Conservation (phyloP, 306 rosid genomes). For the Trichosanthes truncata region DNA sequence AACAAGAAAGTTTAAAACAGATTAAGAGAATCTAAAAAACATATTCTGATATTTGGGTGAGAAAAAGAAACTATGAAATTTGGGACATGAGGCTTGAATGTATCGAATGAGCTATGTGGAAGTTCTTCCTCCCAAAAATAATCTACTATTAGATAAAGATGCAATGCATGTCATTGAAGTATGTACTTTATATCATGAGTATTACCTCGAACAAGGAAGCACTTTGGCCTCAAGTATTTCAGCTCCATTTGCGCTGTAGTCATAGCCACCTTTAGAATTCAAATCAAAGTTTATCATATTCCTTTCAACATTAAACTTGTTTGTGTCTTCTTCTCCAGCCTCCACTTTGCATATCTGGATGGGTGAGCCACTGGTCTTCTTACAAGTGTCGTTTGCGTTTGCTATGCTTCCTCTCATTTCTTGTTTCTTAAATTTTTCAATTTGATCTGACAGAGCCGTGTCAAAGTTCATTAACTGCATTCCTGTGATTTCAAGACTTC, state of each 20-base stretch:
- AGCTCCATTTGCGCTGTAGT: conserved; percentile 40
- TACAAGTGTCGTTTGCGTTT: conserved; percentile 26
- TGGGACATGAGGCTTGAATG: not conserved
- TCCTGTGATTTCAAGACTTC: conserved; percentile 39
- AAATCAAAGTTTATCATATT: conserved; percentile 54
- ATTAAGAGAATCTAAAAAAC: not conserved
- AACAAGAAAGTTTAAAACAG: not conserved
- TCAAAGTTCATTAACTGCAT: conserved; percentile 58
- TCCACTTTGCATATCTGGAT: conserved; percentile 28
- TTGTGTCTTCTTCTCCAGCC: conserved; percentile 25
- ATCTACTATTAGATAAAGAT: not conserved
- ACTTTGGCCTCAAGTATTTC: conserved; percentile 39
- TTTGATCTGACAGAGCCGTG: conserved; percentile 49
- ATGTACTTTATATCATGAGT: not conserved
- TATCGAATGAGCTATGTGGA: not conserved
- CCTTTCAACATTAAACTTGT: conserved; percentile 41
- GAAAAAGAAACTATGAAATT: not conserved
- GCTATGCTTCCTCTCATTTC: conserved; percentile 36
- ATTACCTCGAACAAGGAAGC: conserved; percentile 38
- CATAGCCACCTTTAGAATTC: conserved; percentile 56
- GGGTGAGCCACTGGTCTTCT: conserved; percentile 21
- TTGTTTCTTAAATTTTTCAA: conserved; percentile 50
- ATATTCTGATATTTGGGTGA: not conserved
- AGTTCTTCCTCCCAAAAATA: not conserved
- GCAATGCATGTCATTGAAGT: conserved; percentile 2